phyloP scores from a whole-genome alignment of 2,329 filamentous ascomycete genomes.

The Claviceps pusilla region DNA sequence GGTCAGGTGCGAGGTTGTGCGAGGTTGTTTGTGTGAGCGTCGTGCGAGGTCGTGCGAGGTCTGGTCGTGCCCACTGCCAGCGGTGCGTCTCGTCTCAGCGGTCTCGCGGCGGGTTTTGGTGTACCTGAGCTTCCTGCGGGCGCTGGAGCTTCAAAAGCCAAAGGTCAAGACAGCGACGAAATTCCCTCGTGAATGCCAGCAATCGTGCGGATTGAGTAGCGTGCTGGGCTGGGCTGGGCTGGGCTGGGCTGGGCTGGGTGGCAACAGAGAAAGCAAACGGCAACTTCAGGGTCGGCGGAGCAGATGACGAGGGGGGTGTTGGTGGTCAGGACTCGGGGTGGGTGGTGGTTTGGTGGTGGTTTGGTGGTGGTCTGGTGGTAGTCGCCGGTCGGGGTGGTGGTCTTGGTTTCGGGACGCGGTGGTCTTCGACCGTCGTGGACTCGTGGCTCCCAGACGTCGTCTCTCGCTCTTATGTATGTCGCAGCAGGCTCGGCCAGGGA shows the following conservation, averaged over 20 bases:
- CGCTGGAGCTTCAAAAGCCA: neutral
- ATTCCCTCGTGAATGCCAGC: neutral
- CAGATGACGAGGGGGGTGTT: neutral
- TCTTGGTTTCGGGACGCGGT: too few species aligned
- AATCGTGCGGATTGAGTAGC: neutral
- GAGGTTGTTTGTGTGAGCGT: neutral
- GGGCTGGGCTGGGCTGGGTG: neutral
- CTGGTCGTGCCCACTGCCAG: neutral
- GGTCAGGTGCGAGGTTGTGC: conserved; percentile 15
- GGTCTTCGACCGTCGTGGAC: neutral
- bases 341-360: too few species aligned
- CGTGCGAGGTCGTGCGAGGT: neutral
- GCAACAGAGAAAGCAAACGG: neutral
- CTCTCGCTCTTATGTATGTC: neutral
- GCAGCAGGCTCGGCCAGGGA: neutral
- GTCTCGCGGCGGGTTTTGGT: neutral
- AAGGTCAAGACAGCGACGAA: neutral
- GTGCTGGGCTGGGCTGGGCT: neutral
- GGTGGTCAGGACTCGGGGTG: neutral
- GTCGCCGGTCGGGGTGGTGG: too few species aligned
- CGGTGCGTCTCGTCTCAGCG: neutral
- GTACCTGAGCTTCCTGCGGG: neutral
- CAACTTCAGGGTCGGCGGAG: neutral
- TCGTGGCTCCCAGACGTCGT: neutral
- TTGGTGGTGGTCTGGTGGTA: too few species aligned